A percentile compares a stretch with the other conserved stretches of the same genome.
Conservation (phyloP, 208 protist genomes). For the Crithidia expoeki region DNA sequence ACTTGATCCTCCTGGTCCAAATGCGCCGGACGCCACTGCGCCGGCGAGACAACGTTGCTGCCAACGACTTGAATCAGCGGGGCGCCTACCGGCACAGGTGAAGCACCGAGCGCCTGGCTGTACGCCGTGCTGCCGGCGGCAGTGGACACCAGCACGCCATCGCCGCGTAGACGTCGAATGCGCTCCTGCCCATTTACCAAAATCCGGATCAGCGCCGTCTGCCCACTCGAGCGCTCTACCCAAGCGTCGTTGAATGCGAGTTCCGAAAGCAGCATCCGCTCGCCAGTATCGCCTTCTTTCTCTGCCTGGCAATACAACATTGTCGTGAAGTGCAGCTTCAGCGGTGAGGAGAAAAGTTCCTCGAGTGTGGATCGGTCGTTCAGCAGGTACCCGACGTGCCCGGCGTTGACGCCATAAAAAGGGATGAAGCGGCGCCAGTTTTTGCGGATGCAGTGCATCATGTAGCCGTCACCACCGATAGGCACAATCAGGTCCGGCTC, state of each 20-base stretch:
- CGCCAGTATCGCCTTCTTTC: constrained; percentile 63
- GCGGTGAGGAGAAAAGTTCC: constrained; percentile 83
- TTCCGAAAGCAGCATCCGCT: constrained; percentile 75
- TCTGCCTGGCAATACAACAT: constrained; percentile 91
- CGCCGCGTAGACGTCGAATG: constrained; percentile 77
- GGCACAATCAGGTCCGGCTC: constrained; percentile 91
- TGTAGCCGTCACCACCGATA: constrained; percentile 92
- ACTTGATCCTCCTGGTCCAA: constrained; percentile 90
- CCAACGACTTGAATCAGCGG: constrained; percentile 90
- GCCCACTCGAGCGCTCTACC: constrained; percentile 89
- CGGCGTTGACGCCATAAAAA: constrained; percentile 92
- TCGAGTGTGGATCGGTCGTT: constrained; percentile 82
- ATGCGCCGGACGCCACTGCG: constrained; percentile 87
- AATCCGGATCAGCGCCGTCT: constrained; percentile 90
- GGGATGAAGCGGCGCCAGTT: constrained; percentile 92
- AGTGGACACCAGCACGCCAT: constrained; percentile 89
- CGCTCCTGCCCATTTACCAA: constrained; percentile 88
- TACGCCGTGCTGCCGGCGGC: constrained; percentile 91
- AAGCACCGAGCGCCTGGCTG: constrained; percentile 84
- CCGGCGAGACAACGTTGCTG: constrained; percentile 89
- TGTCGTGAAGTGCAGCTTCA: constrained; percentile 85
- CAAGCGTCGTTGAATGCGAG: constrained; percentile 93
- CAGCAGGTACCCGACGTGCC: constrained; percentile 88
- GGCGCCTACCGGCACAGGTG: constrained; percentile 83
- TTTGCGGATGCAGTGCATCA: constrained; percentile 93